Base-by-base conservation (phyloP, 352 stramenopile genomes). In the Peronospora belbahrii region DNA sequence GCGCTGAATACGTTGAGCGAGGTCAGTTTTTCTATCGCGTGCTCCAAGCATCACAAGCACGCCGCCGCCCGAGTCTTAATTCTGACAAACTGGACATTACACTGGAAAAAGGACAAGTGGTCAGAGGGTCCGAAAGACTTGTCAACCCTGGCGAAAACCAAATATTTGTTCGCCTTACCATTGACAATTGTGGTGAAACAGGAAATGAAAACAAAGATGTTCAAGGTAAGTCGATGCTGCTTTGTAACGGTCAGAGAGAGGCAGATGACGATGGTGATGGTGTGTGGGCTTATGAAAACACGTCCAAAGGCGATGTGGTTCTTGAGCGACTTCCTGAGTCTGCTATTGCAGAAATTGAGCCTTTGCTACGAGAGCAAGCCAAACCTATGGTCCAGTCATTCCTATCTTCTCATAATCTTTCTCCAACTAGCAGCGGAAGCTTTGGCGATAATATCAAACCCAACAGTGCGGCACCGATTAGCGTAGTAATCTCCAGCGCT, bases 1-100 rank as follows among this genome's bases (percentile, higher is more conserved):
- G 70, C 20, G 71, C 74, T 17, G 68, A 83, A 22, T 68, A 81
- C 19, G 48, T 74, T 3, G 76, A 88, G 54, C 54, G 48, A 28
- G 76, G 76, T 0, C 40, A 59, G n/a, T 88, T 85, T 48, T 80
- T 81, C 47, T 88, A 81, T 42, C 63, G 66, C 19, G 74, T 86
- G 0, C 41, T 82, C 8, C 44, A 79, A n/a, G 43, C 55, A 4
- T 48, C 83, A n/a, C 65, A 71, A 17, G 64, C 76, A 2, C 70
- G 74, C 11, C 62, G 59, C 2, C 48, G 57, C 6, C 74, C 76
- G 9, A 61, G 70, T 31, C 73, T 82, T 6, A 61, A 83, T 9
- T 58, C 69, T 1, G 55, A 78, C 23, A 80, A 78, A 10, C 42
- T 84, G 6, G 72, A 79, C 13, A 37, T 77, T 15, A 37, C 73